Base-by-base conservation (phyloP, 2,329 filamentous ascomycete species). In the Pestalotiopsis sp. region DNA sequence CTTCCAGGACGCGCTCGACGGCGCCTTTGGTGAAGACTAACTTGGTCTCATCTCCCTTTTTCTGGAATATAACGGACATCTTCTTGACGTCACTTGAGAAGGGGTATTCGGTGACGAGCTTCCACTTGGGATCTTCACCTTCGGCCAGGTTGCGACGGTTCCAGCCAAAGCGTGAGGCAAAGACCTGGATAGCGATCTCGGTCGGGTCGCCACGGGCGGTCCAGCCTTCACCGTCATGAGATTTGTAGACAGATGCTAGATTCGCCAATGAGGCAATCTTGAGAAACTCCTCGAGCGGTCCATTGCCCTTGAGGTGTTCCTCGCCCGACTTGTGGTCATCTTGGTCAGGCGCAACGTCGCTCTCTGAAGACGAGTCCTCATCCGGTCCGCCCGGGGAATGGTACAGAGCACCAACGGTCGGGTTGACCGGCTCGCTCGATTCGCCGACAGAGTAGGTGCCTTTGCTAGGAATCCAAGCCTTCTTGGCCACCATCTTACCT, bases 61-160 rank as follows among this genome's bases (percentile, higher is more conserved):
- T 72, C 68, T 80, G 78, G 77, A 89, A 90, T 66, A 92, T 85
- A 56, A 92, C 89, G 0, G 89, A 91, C 91, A 93, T 93, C 69
- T 89, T 89, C 81, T 93, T 93, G 71, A 92, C 86, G 69, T 89
- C 88, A 0, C 89, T 92, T 73, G 92, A 90, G 74, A 93, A 93
- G 0, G 90, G 90, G 64, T 91, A 89, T 74, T 93, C 91, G 1
- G 87, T 86, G 58, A 91, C 78, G 70, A 89, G 83, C 56, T 80
- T 81, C 86, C 85, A 90, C 55, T 82, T 77, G 1, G 84, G 79
- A 13, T 79, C 78, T 0, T 85, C 79, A 5, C 85, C 86, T 38
- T 82, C 83, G 22, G 30, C 39, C 72, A 87, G 83, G 17, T 80
- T 79, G 20, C 84, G 80, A 52, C 87, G 82, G 69, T 89, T 88